Evolutionary conservation across 2,329 filamentous ascomycete genomes (phyloP).

Genomic region (Pyrenophora tritici-repentis): DNA sequence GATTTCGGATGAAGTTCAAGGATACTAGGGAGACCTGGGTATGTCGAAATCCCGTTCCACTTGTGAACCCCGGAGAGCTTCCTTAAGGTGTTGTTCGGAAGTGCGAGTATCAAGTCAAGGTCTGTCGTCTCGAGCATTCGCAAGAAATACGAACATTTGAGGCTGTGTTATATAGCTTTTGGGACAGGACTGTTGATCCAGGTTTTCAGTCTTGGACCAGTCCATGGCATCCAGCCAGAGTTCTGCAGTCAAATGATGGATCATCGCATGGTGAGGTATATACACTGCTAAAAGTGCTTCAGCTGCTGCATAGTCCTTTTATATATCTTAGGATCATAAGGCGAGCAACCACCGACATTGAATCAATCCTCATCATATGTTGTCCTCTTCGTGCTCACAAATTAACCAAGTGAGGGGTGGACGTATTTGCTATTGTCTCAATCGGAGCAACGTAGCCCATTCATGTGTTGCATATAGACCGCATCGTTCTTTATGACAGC

Average conservation of each 20-base stretch:
- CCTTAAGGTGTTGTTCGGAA: constrained; percentile 13
- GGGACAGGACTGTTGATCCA: neutral
- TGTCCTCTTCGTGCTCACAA: too few relatives aligned
- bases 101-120: constrained; percentile 3
- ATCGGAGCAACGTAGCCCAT: too few relatives aligned
- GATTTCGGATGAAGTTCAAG: too few relatives aligned
- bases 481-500: too few relatives aligned
- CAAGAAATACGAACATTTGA: neutral
- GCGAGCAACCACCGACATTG: neutral
- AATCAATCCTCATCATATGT: too few relatives aligned
- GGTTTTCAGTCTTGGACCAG: constrained; percentile 14
- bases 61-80: constrained; percentile 5
- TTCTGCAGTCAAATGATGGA: neutral
- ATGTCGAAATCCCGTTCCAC: too few relatives aligned
- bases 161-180: neutral
- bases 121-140: constrained; percentile 9
- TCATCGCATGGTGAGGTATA: neutral
- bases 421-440: too few relatives aligned
- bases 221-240: constrained; percentile 22
- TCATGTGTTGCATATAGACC: too few relatives aligned
- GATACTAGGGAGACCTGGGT: too few relatives aligned
- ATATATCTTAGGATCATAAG: too few relatives aligned
- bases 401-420: too few relatives aligned
- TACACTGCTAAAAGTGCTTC: neutral
- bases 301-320: too few relatives aligned